Evolutionary conservation across 208 protist species (phyloP).

Genomic region (Acanthamoeba castellanii): DNA sequence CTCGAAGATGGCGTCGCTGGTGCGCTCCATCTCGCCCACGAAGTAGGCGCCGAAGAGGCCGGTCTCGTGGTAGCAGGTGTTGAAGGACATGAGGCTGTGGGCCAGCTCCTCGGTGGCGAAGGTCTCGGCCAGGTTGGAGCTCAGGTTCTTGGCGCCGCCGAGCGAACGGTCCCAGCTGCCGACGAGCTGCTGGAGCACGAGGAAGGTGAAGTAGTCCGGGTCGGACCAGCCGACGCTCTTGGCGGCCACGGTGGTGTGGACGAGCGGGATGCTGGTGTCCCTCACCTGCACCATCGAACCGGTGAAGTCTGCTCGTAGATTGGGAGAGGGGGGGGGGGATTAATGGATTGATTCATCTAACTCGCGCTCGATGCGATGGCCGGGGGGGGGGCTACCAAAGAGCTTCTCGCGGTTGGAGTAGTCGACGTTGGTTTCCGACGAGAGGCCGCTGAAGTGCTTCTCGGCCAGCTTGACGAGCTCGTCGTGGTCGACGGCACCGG

Average conservation of each 20-base stretch:
- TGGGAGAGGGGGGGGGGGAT: neutral
- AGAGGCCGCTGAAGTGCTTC: constrained; percentile 91
- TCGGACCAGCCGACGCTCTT: constrained; percentile 92
- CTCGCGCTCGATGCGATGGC: too few species aligned
- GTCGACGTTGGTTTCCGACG: constrained; percentile 88
- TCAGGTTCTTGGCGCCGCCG: constrained; percentile 82
- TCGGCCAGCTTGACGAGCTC: constrained; percentile 94
- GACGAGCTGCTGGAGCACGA: constrained; percentile 95
- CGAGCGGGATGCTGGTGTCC: constrained; percentile 84
- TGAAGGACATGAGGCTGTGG: constrained; percentile 86
- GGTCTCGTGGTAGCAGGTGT: constrained; percentile 90
- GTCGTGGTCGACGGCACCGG: constrained; percentile 96
- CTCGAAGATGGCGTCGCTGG: constrained; percentile 83
- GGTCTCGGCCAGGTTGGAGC: constrained; percentile 77
- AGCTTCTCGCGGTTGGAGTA: constrained; percentile 20
- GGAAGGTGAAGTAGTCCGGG: constrained; percentile 94
- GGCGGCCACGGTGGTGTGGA: constrained; percentile 88
- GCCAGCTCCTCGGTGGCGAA: constrained; percentile 83
- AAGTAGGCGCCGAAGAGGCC: constrained; percentile 91
- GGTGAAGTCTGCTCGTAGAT: constrained; percentile 76
- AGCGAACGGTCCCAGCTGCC: constrained; percentile 93
- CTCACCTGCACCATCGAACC: constrained; percentile 85
- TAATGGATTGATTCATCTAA: neutral
- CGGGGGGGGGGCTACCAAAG: constrained; percentile 61
- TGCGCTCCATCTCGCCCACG: constrained; percentile 71